phyloP scores from a whole-genome alignment of 495 filamentous ascomycete species.

The Podospora comata region DNA sequence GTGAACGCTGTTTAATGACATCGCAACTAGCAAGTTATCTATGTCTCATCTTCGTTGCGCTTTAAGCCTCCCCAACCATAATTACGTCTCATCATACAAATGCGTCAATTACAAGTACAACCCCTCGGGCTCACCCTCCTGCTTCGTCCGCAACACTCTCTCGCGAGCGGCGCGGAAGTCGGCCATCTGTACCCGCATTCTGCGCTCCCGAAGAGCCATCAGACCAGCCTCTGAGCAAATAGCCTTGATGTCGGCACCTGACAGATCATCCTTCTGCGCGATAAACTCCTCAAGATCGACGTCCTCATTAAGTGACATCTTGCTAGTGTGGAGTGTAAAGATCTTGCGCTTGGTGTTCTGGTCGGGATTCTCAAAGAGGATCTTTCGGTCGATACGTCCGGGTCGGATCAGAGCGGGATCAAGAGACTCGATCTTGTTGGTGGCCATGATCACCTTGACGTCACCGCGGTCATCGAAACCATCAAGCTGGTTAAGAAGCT shows the following conservation, averaged over 20 bases:
- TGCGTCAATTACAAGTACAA: constrained; percentile 78
- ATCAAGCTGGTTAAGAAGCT: constrained; percentile 96
- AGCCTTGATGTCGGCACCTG: constrained; percentile 96
- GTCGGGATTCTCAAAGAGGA: constrained; percentile 98
- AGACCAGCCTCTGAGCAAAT: constrained; percentile 97
- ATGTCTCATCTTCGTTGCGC: constrained; percentile 20
- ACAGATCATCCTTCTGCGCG: constrained; percentile 95
- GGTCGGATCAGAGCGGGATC: constrained; percentile 96
- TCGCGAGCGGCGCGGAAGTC: constrained; percentile 93
- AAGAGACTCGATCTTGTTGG: constrained; percentile 98
- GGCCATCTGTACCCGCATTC: constrained; percentile 98
- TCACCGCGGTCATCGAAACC: constrained; percentile 98
- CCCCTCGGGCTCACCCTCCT: constrained; percentile 95
- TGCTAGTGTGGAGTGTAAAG: constrained; percentile 97
- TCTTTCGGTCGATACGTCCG: constrained; percentile 98
- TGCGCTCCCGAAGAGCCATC: constrained; percentile 89
- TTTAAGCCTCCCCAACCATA: background rate
- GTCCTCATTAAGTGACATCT: constrained; percentile 94
- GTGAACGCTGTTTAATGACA: background rate
- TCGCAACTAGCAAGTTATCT: constrained; percentile 12
- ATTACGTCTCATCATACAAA: constrained; percentile 18
- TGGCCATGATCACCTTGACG: constrained; percentile 99
- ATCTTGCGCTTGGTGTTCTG: constrained; percentile 99
- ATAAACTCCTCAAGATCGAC: constrained; percentile 99
- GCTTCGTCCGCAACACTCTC: constrained; percentile 97